Conservation (phyloP, 352 stramenopile species). For the Globisporangium abappressorium region DNA sequence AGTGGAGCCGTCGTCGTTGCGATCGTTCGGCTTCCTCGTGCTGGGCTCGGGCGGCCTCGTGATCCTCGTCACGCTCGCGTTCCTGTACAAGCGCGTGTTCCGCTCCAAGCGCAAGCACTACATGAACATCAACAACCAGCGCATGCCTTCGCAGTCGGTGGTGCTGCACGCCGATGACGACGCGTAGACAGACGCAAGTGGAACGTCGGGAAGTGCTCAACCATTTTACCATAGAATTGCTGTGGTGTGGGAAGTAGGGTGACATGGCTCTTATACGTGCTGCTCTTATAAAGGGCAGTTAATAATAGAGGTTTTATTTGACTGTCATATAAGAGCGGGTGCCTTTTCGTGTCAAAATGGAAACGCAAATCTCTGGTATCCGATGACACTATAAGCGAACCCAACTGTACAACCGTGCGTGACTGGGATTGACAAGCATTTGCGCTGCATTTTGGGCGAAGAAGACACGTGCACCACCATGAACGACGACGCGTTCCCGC, state of each 20-base stretch:
- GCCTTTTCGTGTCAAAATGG: too few species aligned
- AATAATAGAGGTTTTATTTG: background rate
- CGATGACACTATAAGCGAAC: background rate
- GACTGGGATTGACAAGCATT: background rate
- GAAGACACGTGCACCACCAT: slow-evolving; percentile 12
- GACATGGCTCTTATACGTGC: too few species aligned
- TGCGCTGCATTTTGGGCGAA: too few species aligned
- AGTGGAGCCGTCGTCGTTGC: slow-evolving; percentile 34
- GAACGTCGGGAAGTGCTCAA: too few species aligned
- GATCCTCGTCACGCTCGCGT: slow-evolving; percentile 53
- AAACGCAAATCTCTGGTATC: background rate
- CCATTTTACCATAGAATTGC: too few species aligned
- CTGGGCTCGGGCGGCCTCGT: slow-evolving; percentile 60
- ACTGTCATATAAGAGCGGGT: background rate
- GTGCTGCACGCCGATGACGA: slow-evolving; percentile 1
- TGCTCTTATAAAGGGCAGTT: background rate
- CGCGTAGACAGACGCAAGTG: background rate
- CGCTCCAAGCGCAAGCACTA: slow-evolving; percentile 52
- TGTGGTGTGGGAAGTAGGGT: too few species aligned
- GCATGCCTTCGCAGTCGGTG: background rate
- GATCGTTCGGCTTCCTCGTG: slow-evolving; percentile 61
- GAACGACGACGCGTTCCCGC: slow-evolving; percentile 42
- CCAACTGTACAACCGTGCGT: background rate
- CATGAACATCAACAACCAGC: slow-evolving; percentile 65
- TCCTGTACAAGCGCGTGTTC: slow-evolving; percentile 76